Evolutionary conservation across 2,329 filamentous ascomycete species (phyloP), one percentile per base, ranked within the genome.

Genomic region (Pezicula neosporulosa): DNA sequence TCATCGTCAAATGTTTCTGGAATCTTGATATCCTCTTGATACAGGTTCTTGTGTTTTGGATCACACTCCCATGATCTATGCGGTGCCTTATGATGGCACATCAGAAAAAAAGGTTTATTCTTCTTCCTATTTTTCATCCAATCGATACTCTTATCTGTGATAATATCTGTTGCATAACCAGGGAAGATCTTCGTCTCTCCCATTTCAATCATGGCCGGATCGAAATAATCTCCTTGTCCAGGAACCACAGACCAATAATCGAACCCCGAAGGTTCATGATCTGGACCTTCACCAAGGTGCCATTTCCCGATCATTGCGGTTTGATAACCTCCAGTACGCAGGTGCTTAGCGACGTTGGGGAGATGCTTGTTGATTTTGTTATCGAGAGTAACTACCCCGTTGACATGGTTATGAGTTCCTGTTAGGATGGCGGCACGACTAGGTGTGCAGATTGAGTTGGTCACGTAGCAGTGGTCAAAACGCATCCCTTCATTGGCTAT

Each of bases 1-100:
- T 80, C 75, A 47, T 80, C 77, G 13, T 63, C 70, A 55, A 76
- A 80, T 0, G 77, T 80, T 43, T 80, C 76, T 0, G 77, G 77
- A 0, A 80, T 57, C 10, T 65, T 65, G 41, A 78, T 64, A 1
- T 69, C 70, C 8, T 79, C 72, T 1, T 63, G 68, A 60, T 80
- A 81, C 2, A 80, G 61, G 42, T 71, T 37, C 50, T 73, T 74
- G 61, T 81, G 74, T 54, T 75, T 75, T 6, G 67, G 57, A 51
- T 80, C 66, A 48, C 66, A 77, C 56, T 80, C 76, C 77, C 77
- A 80, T 13, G 68, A 71, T 3, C 76, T 68, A 55, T 81, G 77
- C 0, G 77, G 77, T 1, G 77, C 77, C 56, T 81, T 81, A 60
- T 81, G 77, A 55, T 80, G 77, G 58, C 76, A 80, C 77, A 81